Base-by-base conservation (phyloP, 805 yeast genomes). In the Hanseniaspora guilliermondii region DNA sequence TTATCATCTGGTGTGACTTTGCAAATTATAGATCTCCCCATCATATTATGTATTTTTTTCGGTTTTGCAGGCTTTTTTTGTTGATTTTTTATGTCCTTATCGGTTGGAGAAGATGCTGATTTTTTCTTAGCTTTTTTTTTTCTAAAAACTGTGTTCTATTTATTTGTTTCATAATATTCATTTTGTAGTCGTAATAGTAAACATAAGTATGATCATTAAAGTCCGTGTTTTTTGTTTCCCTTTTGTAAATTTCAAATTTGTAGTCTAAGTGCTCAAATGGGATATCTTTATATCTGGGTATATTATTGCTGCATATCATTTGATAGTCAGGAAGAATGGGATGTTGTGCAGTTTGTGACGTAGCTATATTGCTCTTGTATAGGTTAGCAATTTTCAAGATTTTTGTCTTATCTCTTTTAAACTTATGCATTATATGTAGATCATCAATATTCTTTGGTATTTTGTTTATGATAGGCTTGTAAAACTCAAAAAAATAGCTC, bases 311-410 rank as follows among this genome's bases (percentile, higher is more conserved):
- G 8, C 35, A 11, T 12, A 52, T 37, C 38, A 42, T 21, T 44
- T 52, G 55, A 30, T 16, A 52, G 17, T 52, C 45, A 16, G 55
- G 55, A 7, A 42, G 35, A 21, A 35, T 32, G 3, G 55, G 55
- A 36, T 52, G 55, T 8, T 37, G 38, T 6, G 40, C 14, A 3
- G 55, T 52, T 25, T 52, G 55, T 6, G 38, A 27, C 21, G 38
- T 52, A 9, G 41, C 27, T n/a, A 52, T 16, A 14, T 32, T 41
- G 5, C 49, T 44, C 37, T 44, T 52, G 30, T 44, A 52, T 7
- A 52, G 11, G 11, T 37, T 52, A 6, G 41, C 40, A 7, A 48
- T n/a, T 7, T 17, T 30, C 0, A n/a, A 5, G 9, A 8, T 4
- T 19, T 4, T 32, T 17, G 22, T 7, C 9, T n/a, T 36, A 5